Base-by-base conservation (phyloP, 2,329 filamentous ascomycete species). In the Beauveria sp. region DNA sequence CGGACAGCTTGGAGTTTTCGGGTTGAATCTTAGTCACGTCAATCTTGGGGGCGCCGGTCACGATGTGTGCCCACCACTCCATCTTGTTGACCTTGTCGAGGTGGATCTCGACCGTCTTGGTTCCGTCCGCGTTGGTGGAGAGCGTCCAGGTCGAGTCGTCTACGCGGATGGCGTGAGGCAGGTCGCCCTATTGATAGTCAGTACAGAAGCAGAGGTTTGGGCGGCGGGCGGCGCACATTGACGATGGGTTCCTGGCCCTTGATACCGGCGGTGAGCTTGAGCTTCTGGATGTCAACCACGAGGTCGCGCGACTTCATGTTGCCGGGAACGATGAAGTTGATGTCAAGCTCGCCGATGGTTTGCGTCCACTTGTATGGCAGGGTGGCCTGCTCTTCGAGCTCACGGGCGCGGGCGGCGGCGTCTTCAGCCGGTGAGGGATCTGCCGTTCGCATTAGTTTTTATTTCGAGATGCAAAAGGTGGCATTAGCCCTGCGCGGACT, bases 351-450 rank as follows among this genome's bases (percentile, higher is more conserved):
- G 67, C 82, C 82, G 72, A 99, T 96, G 26, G 89, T 92, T 78
- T 99, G 94, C 12, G 84, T 89, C 94, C 94, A 99, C 78, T 96
- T 94, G 86, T 99, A 99, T 1, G 94, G 94, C 47, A 99, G 86
- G 26, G 88, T 84, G 47, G 87, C 52, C 79, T 99, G 94, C 78
- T 99, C 94, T 68, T 87, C 89, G 61, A 84, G 80, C 78, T 99
- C 92, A 72, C 88, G 87, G 64, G 85, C 87, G 66, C 79, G 80
- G 62, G 82, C 80, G 22, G 83, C 83, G 12, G 81, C 84, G 66
- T 80, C 77, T 65, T 85, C 80, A 64, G 82, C 84, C 62, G 81
- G 76, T 24, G 78, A 80, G 60, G 73, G 77, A 69, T 87, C 84
- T 81, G 67, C 55, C 62, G 20, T 28, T 10, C 10, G 7, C 6